Percentiles rank a stretch among this genome's conserved stretches.
phyloP scores from a whole-genome alignment of 805 yeast genomes.

The Myxozyma nipponensis region DNA sequence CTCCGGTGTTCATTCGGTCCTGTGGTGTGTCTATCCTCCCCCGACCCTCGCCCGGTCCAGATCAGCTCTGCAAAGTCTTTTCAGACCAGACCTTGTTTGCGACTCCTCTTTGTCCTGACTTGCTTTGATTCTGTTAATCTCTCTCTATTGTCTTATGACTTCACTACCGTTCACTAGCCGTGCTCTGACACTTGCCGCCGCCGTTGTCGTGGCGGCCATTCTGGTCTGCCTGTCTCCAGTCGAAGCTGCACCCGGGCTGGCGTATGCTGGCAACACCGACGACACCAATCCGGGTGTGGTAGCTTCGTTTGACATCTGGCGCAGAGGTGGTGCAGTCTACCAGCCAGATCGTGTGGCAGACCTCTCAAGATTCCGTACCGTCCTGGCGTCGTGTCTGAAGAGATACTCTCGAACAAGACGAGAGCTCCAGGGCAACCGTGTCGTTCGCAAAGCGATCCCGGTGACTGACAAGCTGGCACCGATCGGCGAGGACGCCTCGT shows the following conservation, averaged over 20 bases:
- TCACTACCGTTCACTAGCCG: no score
- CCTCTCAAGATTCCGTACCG: slow-evolving; percentile 12
- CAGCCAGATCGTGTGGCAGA: slow-evolving; percentile 16
- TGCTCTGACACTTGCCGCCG: background rate
- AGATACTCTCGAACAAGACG: slow-evolving; percentile 22
- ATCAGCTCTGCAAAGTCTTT: no score
- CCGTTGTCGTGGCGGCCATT: background rate
- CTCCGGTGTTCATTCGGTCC: no score
- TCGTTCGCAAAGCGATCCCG: slow-evolving; percentile 23
- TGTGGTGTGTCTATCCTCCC: no score
- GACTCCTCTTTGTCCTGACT: no score
- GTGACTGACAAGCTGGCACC: slow-evolving; percentile 25
- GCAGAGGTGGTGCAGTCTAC: slow-evolving; percentile 26
- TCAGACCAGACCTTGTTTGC: no score
- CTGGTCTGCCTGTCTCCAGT: no score
- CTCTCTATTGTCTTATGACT: no score
- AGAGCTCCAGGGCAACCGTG: slow-evolving; percentile 26
- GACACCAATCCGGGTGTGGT: no score
- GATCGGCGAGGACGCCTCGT: slow-evolving; percentile 23
- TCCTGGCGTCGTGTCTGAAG: slow-evolving; percentile 6
- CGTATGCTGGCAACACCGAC: slow-evolving; percentile 10
- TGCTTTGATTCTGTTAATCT: no score
- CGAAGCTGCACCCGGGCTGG: background rate
- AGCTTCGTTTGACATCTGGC: slow-evolving; percentile 9
- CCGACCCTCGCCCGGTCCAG: no score